Evolutionary conservation across 2,329 filamentous ascomycete species (phyloP).

Genomic region (Elsinoe fawcettii): DNA sequence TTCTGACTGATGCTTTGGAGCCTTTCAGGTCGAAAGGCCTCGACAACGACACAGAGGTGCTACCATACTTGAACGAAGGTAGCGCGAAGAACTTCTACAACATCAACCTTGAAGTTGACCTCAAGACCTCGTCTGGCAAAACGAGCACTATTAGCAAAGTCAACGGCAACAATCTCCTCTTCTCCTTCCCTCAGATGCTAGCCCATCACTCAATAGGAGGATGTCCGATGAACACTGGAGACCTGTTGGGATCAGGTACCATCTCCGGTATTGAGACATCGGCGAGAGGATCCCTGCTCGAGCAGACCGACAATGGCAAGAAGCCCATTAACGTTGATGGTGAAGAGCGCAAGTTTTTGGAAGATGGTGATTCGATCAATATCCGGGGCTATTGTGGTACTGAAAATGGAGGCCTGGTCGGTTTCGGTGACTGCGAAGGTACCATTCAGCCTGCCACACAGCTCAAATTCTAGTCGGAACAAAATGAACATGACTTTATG

Average conservation of each 20-base stretch:
- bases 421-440: slow-evolving; percentile 67
- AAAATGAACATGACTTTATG: not conserved
- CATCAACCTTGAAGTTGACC: slow-evolving; percentile 60
- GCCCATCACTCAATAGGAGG: slow-evolving; percentile 71
- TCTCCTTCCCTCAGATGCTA: slow-evolving; percentile 76
- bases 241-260: slow-evolving; percentile 70
- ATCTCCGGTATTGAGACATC: slow-evolving; percentile 57
- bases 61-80: slow-evolving; percentile 59
- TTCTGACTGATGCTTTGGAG: slow-evolving; percentile 67
- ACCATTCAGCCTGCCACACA: slow-evolving; percentile 47
- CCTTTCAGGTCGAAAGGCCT: slow-evolving; percentile 53
- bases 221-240: slow-evolving; percentile 65
- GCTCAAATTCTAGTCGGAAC: slow-evolving; percentile 18
- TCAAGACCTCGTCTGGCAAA: slow-evolving; percentile 45
- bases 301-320: slow-evolving; percentile 65
- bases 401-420: slow-evolving; percentile 58
- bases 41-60: slow-evolving; percentile 46
- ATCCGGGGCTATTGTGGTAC: slow-evolving; percentile 58
- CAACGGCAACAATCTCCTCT: slow-evolving; percentile 62
- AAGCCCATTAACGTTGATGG: slow-evolving; percentile 51
- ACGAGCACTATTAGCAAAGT: slow-evolving; percentile 53
- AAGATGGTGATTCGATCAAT: slow-evolving; percentile 64
- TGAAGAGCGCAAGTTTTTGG: slow-evolving; percentile 61
- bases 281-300: slow-evolving; percentile 61
- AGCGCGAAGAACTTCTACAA: slow-evolving; percentile 55